Evolutionary conservation across 805 yeast species (phyloP), one percentile per base, ranked within the genome.

Genomic region (Yarrowia deformans): DNA sequence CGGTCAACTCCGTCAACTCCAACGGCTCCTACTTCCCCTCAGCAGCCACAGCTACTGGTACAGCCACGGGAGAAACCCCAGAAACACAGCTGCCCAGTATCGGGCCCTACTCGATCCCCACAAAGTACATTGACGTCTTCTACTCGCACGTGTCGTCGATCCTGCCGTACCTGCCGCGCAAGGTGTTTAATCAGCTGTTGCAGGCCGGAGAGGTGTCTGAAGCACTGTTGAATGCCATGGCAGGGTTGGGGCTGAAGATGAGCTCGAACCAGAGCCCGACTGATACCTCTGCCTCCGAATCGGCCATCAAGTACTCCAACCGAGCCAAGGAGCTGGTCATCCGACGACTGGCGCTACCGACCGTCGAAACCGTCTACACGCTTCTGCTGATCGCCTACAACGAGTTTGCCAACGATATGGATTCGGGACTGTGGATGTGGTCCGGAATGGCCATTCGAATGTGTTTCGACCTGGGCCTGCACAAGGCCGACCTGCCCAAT

Each of bases 391-490:
- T 75, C 55, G 77, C 77, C 4, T 75, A 75, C 66, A 70, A 71
- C 39, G 77, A 75, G 55, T 75, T 75, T 71, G 75, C 71, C 6
- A 72, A 72, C 23, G 77, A 75, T 39, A 66, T 75, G 14, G 77
- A 75, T 63, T 73, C 76, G 14, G 77, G 77, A 0, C 69, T 75
- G 32, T 75, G 77, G 77, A 70, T 73, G 34, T 75, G 77, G 77
- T 70, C 74, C 7, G 77, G 77, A 3, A 73, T 75, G 70, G 77
- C 77, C 1, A 74, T 75, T 23, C 71, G 77, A 16, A 75, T 75
- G 77, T 70, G 77, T 63, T 71, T 67, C 69, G 77, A 75, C 64
- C 70, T 75, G 34, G 77, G 77, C 3, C 71, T 75, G 2, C 77
- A 75, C 42, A 75, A 74, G 61, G 70, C 70, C 0, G 63, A 52